Conservation (phyloP, 805 yeast species). For the Teunomyces stri region DNA sequence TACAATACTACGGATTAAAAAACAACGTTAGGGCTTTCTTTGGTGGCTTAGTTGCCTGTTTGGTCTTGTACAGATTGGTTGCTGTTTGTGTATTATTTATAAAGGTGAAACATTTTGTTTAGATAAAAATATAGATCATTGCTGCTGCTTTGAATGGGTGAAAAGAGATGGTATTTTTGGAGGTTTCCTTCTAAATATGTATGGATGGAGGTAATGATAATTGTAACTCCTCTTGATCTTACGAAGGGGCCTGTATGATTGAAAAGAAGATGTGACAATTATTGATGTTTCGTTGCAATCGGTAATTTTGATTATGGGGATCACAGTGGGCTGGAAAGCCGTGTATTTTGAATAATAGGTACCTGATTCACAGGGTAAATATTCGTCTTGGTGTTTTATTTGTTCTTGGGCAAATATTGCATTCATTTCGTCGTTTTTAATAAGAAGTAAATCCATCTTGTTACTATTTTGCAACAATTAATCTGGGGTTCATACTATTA, state of each 20-base stretch:
- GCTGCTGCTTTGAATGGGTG: neutral
- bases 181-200: neutral
- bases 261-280: neutral
- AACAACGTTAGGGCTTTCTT: conserved; percentile 24
- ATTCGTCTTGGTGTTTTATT: neutral
- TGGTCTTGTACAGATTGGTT: conserved; percentile 32
- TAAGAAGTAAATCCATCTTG: neutral
- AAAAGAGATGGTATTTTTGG: neutral
- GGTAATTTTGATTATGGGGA: neutral
- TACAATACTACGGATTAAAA: conserved; percentile 29
- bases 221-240: too few species aligned
- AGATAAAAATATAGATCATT: neutral
- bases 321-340: neutral
- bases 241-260: too few species aligned
- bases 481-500: neutral
- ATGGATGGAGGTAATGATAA: neutral
- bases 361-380: neutral
- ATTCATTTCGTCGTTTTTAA: neutral
- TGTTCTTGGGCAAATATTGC: neutral
- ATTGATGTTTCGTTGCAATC: neutral
- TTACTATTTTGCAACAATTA: neutral
- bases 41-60: conserved; percentile 37
- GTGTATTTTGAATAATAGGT: neutral
- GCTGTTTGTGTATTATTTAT: conserved; percentile 24
- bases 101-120: conserved; percentile 19